These are phyloP conservation scores for Keithomyces neogunnii DNA, from an alignment of 2,329 filamentous ascomycete species.

Conservation along the genomic window DNA sequence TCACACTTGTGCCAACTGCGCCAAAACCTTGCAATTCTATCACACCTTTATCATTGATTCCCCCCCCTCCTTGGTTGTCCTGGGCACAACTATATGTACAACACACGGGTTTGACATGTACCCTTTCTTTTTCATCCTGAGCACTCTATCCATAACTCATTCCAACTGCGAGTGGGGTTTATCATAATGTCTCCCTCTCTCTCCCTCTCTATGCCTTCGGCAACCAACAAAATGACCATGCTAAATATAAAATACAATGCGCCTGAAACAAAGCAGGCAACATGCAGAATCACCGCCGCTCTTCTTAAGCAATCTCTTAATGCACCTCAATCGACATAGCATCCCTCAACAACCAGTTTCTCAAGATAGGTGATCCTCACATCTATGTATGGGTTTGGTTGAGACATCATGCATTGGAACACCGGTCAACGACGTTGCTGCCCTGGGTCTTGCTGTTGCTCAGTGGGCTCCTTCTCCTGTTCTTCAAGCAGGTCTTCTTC, in stretches of 20 bases:
- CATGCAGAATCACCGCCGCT: background rate
- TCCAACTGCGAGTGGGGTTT: background rate
- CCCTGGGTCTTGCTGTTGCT: background rate
- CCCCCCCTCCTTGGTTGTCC: too few relatives aligned
- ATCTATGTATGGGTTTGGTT: background rate
- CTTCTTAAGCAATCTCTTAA: too few relatives aligned
- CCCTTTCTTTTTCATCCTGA: background rate
- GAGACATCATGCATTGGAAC: background rate
- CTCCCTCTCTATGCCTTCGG: background rate
- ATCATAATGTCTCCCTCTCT: background rate
- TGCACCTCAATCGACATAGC: background rate
- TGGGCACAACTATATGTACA: too few relatives aligned
- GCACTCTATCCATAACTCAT: background rate
- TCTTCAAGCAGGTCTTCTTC: conserved; percentile 13
- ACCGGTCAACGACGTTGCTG: background rate
- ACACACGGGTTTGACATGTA: background rate
- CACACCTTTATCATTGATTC: too few relatives aligned
- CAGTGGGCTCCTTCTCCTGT: background rate
- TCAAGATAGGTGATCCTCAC: background rate
- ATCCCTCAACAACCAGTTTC: background rate
- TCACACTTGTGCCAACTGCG: too few relatives aligned
- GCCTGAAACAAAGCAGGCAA: background rate
- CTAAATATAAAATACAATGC: background rate
- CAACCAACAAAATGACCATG: background rate
- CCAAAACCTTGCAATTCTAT: too few relatives aligned